These are phyloP conservation scores for Blastocystis sp. DNA, from an alignment of 352 stramenopile species.

Conservation along the genomic window DNA sequence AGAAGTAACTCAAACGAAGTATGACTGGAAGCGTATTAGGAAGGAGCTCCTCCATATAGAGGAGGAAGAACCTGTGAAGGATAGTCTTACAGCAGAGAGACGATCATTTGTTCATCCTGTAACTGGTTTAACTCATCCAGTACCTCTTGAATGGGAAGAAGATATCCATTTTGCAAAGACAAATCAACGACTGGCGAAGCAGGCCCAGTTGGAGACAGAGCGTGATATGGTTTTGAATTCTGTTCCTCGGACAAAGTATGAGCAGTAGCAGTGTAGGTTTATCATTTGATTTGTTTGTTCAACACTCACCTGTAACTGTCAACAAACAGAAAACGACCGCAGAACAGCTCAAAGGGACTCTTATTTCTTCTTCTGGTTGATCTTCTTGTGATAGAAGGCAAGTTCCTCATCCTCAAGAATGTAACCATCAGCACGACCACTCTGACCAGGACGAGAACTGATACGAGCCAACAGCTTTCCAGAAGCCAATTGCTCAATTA, in stretches of 20 bases:
- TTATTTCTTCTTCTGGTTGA: slow-evolving; percentile 63
- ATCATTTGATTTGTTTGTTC: background rate
- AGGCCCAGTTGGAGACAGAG: slow-evolving; percentile 18
- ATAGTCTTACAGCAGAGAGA: background rate
- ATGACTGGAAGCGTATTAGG: slow-evolving; percentile 40
- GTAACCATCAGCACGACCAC: no score
- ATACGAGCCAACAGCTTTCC: no score
- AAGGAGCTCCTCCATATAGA: background rate
- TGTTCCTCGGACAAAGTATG: background rate
- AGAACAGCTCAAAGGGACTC: background rate
- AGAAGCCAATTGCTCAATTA: no score
- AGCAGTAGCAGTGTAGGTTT: background rate
- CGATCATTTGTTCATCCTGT: slow-evolving; percentile 23
- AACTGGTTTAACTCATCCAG: slow-evolving; percentile 17
- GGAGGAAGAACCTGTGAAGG: background rate
- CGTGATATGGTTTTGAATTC: background rate
- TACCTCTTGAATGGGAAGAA: slow-evolving; percentile 41
- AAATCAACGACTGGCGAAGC: background rate
- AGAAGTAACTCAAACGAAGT: background rate
- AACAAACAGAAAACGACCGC: slow-evolving; percentile 20
- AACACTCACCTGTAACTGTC: background rate
- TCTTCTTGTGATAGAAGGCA: slow-evolving; percentile 61
- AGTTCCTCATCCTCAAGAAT: slow-evolving; percentile 60
- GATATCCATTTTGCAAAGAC: slow-evolving; percentile 6
- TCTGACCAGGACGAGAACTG: no score